Evolutionary conservation across 2,329 filamentous ascomycete genomes (phyloP), one percentile per base, ranked within the genome.

Genomic region (Talaromyces rugulosus): DNA sequence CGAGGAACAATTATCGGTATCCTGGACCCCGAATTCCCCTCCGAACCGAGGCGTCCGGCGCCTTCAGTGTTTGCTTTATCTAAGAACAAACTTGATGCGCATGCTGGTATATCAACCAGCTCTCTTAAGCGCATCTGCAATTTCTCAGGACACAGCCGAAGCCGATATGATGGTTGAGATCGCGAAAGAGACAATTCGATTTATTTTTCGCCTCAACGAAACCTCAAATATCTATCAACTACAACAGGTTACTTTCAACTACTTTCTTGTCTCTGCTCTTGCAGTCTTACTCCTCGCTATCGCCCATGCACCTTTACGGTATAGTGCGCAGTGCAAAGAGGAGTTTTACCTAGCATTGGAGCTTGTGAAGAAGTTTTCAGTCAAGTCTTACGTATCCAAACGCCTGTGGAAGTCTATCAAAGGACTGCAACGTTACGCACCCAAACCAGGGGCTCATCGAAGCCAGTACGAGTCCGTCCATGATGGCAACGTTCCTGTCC

Each of bases 41-140:
- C 82, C 9, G 2, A 30, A 27, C 1, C 89, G 90, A 66, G 87
- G 87, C 63, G 77, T 88, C 4, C 87, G 88, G 65, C 87, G 93
- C 1, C 81, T 96, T 9, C 89, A 90, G 62, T 88, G 96, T 30
- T 86, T 95, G 74, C 90, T 95, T 11, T 94, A 95, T 71, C 81
- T 96, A 5, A 86, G 93, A n/a, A 84, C 90, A 1, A 96, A 96
- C 69, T 91, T 96, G 78, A 90, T 96, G 77, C 89, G 92, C 5
- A 94, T 93, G 66, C 87, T 92, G 73, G 89, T 97, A 52, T 91
- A 96, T 74, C 91, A 92, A 0, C 92, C 92, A 0, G 87, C 96
- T 2, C 78, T 97, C 8, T 91, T 96, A 73, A 93, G 88, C 34
- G 88, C 89, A 3, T 89, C 87, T 8, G 92, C 88, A 69, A 96